A percentile compares a stretch with the other conserved stretches of the same genome.
phyloP scores from a whole-genome alignment of 495 filamentous ascomycete species.

The Xylaria grammica region DNA sequence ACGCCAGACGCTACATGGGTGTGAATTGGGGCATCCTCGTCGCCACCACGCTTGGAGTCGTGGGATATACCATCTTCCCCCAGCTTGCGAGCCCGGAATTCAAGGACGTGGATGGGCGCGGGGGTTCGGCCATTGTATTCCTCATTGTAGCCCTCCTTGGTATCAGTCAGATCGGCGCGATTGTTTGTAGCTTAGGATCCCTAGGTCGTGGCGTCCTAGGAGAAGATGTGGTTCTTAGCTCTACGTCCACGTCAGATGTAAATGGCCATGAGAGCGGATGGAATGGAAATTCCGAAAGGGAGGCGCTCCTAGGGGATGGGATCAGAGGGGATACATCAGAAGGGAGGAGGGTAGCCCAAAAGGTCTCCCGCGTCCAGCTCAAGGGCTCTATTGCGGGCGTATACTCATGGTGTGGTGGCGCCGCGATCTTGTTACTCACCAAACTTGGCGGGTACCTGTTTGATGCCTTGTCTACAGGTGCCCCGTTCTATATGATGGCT shows the following conservation, averaged over 20 bases:
- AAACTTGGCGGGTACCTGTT: constrained; percentile 90
- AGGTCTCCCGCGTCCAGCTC: constrained; percentile 59
- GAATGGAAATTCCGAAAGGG: constrained; percentile 30
- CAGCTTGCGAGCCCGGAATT: constrained; percentile 71
- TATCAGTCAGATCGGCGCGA: constrained; percentile 90
- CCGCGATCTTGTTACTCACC: constrained; percentile 86
- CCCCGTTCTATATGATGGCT: constrained; percentile 93
- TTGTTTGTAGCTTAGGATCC: constrained; percentile 89
- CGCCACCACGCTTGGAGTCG: constrained; percentile 71
- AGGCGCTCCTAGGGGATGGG: constrained; percentile 1
- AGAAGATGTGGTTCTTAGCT: constrained; percentile 44
- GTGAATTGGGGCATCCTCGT: constrained; percentile 77
- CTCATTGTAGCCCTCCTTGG: constrained; percentile 80
- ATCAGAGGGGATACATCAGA: constrained; percentile 8
- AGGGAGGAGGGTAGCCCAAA: constrained; percentile 23
- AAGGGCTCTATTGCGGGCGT: constrained; percentile 95
- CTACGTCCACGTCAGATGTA: constrained; percentile 34
- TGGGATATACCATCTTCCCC: constrained; percentile 77
- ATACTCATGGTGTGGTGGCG: constrained; percentile 89
- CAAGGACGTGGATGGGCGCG: constrained; percentile 58
- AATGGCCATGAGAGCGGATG: constrained; percentile 20
- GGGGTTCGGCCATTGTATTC: constrained; percentile 70
- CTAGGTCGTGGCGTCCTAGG: constrained; percentile 79
- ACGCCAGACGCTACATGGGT: constrained; percentile 59
- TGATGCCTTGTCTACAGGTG: constrained; percentile 68